Evolutionary conservation across 345 rosid species (phyloP).

Genomic region (Citrus sinensis): DNA sequence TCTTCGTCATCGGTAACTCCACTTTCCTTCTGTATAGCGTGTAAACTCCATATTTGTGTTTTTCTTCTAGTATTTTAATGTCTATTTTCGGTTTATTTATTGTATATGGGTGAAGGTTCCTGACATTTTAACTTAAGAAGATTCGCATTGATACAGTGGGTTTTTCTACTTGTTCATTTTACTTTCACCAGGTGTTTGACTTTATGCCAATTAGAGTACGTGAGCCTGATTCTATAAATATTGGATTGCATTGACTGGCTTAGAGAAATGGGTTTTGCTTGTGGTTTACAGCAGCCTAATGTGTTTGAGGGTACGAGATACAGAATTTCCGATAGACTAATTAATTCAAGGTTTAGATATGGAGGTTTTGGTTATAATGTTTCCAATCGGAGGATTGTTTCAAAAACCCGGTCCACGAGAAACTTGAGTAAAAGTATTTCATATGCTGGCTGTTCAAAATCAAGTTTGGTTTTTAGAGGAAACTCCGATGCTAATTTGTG

Average conservation of each 20-base stretch:
- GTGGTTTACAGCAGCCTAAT: slow-evolving; percentile 44
- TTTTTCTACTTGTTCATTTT: neutral
- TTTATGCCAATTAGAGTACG: slow-evolving; percentile 28
- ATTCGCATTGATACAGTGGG: neutral
- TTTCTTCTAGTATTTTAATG: neutral
- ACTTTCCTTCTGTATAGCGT: neutral
- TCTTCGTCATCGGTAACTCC: slow-evolving; percentile 34
- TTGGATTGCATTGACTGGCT: neutral
- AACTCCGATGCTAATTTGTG: slow-evolving; percentile 29
- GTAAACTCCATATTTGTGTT: neutral
- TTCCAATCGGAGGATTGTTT: slow-evolving; percentile 27
- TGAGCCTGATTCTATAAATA: slow-evolving; percentile 8
- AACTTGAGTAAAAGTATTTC: slow-evolving; percentile 26
- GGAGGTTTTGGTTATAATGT: slow-evolving; percentile 30
- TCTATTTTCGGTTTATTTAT: neutral
- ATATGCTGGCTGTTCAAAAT: slow-evolving; percentile 25
- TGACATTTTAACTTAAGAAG: neutral
- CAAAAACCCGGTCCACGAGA: slow-evolving; percentile 19
- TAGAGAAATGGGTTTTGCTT: slow-evolving; percentile 54
- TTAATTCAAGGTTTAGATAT: slow-evolving; percentile 33
- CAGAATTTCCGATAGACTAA: slow-evolving; percentile 25
- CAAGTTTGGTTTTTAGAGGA: slow-evolving; percentile 27
- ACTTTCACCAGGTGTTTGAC: slow-evolving; percentile 37
- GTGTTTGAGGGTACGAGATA: slow-evolving; percentile 31
- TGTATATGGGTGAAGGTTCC: neutral